Evolutionary conservation across 2,329 filamentous ascomycete species (phyloP), one percentile per base, ranked within the genome.

Genomic region (Tolypocladium capitatum): DNA sequence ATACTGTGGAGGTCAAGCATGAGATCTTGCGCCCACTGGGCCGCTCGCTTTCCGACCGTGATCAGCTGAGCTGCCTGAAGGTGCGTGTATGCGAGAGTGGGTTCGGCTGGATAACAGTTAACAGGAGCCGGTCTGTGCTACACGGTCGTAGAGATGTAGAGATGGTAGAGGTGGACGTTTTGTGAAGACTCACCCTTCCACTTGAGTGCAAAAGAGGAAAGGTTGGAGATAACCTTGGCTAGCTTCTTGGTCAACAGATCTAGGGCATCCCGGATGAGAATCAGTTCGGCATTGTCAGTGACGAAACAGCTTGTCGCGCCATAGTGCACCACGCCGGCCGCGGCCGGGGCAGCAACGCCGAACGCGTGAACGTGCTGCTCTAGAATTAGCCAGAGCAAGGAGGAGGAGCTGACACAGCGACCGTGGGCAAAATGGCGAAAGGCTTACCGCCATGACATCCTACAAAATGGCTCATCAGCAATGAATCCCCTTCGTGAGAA

Each of bases 241-340:
- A 94, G 67, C 66, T 89, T 94, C 33, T 80, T 80, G 9, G 85
- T 69, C 5, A 94, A 63, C n/a, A 94, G 68, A 55, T 91, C 79
- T 48, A 94, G 69, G 7, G 79, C 88, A 32, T 68, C 59, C 5
- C 56, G 56, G 48, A 65, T 76, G 58, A 94, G 78, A 53, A 94
- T 87, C 35, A 91, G 68, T 56, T 91, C 86, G 3, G 82, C 75
- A 53, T 89, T 88, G 59, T 89, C 86, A 48, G 84, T 90, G 36
- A 80, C 74, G 58, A 73, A 80, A 63, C 73, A 78, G 52, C 58
- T 63, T 3, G 67, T 68, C 13, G 63, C 63, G 51, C 83, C 84
- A 63, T 76, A 80, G 63, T 95, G 89, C 51, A 94, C 90, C 56
- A 92, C 85, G 32, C 86, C 86, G 14, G 84, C 86, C 10, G 87